A percentile compares a stretch with the other conserved stretches of the same genome.
phyloP scores from a whole-genome alignment of 2,329 filamentous ascomycete genomes.

The Phialemoniopsis sp. region DNA sequence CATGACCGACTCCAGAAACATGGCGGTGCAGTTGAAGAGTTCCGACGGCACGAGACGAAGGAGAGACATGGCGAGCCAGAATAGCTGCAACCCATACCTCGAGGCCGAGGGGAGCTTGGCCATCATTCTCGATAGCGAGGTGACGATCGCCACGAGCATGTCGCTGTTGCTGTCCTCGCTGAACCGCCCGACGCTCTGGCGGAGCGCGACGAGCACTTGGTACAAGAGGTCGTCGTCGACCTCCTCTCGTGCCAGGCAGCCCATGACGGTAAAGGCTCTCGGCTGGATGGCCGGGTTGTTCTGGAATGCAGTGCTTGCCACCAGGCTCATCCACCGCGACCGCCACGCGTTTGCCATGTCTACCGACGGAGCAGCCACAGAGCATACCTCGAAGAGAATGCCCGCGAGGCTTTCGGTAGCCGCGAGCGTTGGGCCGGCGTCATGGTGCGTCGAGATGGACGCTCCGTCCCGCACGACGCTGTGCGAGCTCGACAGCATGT shows the following conservation, averaged over 20 bases:
- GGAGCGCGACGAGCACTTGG: constrained; percentile 64
- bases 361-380: constrained; percentile 57
- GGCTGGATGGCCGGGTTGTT: constrained; percentile 70
- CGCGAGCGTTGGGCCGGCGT: constrained; percentile 43
- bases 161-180: constrained; percentile 51
- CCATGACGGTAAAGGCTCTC: constrained; percentile 67
- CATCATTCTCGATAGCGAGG: constrained; percentile 67
- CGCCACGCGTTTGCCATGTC: constrained; percentile 67
- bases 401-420: constrained; percentile 59
- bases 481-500: constrained; percentile 47
- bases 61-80: constrained; percentile 66
- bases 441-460: constrained; percentile 50
- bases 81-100: constrained; percentile 64
- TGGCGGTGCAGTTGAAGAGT: constrained; percentile 63
- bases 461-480: constrained; percentile 41
- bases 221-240: constrained; percentile 69
- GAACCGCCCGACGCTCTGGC: constrained; percentile 61
- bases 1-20: constrained; percentile 61
- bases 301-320: constrained; percentile 69
- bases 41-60: constrained; percentile 58
- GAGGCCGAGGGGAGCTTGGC: constrained; percentile 62
- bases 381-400: constrained; percentile 60
- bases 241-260: constrained; percentile 65
- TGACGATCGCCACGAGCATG: constrained; percentile 66
- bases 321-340: constrained; percentile 69